Base-by-base conservation (phyloP, 129 eudicot species). In the Tanacetum coccineum region DNA sequence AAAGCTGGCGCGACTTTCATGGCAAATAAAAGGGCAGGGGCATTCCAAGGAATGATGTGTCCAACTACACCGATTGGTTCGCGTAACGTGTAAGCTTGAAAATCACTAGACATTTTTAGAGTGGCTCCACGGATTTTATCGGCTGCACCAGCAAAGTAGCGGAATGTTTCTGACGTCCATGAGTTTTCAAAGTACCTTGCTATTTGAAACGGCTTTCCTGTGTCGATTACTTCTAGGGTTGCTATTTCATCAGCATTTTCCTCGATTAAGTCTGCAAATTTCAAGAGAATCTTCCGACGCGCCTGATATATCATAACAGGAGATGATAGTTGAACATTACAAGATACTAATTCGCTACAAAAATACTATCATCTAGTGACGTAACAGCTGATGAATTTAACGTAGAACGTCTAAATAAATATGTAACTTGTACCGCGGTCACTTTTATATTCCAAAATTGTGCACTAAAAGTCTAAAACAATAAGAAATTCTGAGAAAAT, bases 131-230 rank as follows among this genome's bases (percentile, higher is more conserved):
- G 97, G 13, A 87, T 79, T 77, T 91, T 91, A 74, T 91, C 97
- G 0, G 97, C 97, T 72, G 95, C 95, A 32, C 97, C 93, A 0
- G 97, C 97, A 55, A 84, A 91, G 78, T 91, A 91, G 13, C 95
- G 85, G 39, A 91, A 28, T n/a, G 72, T 47, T 18, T 74, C 81
- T 2, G 83, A 84, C n/a, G 74, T 44, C 22, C n/a, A n/a, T n/a
- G 87, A 84, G 46, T 85, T 67, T 13, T 87, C 87, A 47, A 45
- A 8, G 12, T 44, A 28, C 73, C 79, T 87, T 13, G 62, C 83
- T 2, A 46, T 48, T 0, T 26, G 66, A 14, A 73, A 91, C 60
- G 79, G 49, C 57, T 87, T 91, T 26, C 95, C 97, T 1, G 80
- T 93, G 15, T 87, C 90, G 10, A 87, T 62, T 20, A 90, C 55